Evolutionary conservation across 352 stramenopile genomes (phyloP).

Genomic region (Phytopythium boreale): DNA sequence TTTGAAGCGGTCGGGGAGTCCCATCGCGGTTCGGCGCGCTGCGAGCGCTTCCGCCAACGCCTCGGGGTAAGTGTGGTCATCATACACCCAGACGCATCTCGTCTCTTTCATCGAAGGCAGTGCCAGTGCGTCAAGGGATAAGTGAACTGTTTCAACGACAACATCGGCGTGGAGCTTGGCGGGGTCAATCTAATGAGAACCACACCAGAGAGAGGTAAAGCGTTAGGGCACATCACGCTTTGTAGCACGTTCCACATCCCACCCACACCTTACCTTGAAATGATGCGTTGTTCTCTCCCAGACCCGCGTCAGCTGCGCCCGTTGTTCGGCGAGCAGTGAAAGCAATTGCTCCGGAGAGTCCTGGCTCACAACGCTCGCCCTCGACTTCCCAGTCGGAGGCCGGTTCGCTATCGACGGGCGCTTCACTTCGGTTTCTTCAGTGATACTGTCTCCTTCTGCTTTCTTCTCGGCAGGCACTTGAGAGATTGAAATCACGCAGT

Average conservation of each 20-base stretch:
- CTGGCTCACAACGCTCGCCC: background rate
- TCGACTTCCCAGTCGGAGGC: conserved; percentile 1
- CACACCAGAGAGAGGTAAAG: background rate
- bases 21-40: conserved; percentile 21
- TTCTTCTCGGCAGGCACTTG: background rate
- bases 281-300: conserved; percentile 26
- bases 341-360: background rate
- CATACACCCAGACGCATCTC: conserved; percentile 16
- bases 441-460: background rate
- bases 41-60: conserved; percentile 16
- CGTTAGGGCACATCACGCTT: background rate
- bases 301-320: conserved; percentile 10
- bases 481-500: conserved; percentile 26
- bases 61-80: conserved; percentile 13
- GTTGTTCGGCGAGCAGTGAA: conserved; percentile 11
- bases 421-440: background rate
- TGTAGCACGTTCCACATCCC: background rate
- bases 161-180: conserved; percentile 30
- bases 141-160: conserved; percentile 30
- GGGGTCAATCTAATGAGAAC: conserved; percentile 17
- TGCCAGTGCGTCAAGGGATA: conserved; percentile 30
- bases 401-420: background rate
- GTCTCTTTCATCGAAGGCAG: conserved; percentile 14
- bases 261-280: conserved; percentile 7
- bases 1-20: conserved; percentile 18